Evolutionary conservation across 2,329 filamentous ascomycete genomes (phyloP).

Genomic region (Parastagonospora avenae): DNA sequence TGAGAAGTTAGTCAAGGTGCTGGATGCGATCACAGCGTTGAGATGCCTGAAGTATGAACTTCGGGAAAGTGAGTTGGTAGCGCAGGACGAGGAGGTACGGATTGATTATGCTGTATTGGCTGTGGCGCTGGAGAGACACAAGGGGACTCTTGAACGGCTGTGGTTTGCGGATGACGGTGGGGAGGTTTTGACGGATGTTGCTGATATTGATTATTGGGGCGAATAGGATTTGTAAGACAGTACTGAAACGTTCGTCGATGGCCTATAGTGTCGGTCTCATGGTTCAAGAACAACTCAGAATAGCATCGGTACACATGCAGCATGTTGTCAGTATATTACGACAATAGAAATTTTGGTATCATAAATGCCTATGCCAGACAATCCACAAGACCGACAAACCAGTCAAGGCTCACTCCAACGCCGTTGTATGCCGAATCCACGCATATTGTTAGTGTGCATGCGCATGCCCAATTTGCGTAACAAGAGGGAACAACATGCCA

Average conservation of each 20-base stretch:
- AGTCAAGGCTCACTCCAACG: constrained; percentile 7
- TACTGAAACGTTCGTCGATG: not conserved
- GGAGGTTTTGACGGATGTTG: too few relatives aligned
- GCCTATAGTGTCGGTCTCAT: not conserved
- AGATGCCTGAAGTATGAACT: too few relatives aligned
- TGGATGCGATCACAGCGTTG: too few relatives aligned
- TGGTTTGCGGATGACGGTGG: too few relatives aligned
- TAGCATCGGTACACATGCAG: not conserved
- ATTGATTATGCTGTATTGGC: too few relatives aligned
- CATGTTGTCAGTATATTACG: constrained; percentile 1
- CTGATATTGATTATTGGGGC: not conserved
- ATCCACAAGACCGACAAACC: not conserved
- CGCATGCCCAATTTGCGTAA: constrained; percentile 75
- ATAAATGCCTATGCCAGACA: not conserved
- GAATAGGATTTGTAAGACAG: not conserved
- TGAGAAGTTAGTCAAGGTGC: too few relatives aligned
- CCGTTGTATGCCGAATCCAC: constrained; percentile 9
- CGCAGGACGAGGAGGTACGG: too few relatives aligned
- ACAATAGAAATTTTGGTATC: constrained; percentile 7
- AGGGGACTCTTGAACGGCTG: too few relatives aligned
- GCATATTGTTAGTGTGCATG: constrained; percentile 57
- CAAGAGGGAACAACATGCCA: constrained; percentile 78
- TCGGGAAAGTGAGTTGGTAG: too few relatives aligned
- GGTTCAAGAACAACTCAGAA: not conserved
- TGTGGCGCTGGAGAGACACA: too few relatives aligned